phyloP scores from a whole-genome alignment of 1,284 basidiomycete genomes.

The Ceratobasidium sp. region DNA sequence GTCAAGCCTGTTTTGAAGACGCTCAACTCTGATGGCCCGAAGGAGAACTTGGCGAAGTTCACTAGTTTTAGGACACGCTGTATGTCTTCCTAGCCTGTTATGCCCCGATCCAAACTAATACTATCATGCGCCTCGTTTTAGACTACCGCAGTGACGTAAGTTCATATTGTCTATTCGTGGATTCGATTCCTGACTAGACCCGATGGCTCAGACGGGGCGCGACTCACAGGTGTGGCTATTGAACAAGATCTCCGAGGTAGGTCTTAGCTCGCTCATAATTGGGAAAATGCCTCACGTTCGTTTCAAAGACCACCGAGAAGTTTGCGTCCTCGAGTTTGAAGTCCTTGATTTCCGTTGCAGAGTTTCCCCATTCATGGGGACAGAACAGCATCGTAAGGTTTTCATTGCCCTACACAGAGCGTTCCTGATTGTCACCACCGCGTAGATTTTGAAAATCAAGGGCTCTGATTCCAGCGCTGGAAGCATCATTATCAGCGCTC shows the following conservation, averaged over 20 bases:
- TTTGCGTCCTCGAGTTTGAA: conserved; percentile 67
- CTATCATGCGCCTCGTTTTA: conserved; percentile 50
- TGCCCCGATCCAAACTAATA: not conserved
- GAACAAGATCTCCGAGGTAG: conserved; percentile 73
- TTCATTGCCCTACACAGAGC: conserved; percentile 54
- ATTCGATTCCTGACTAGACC: conserved; percentile 42
- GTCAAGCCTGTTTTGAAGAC: conserved; percentile 71
- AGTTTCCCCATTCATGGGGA: conserved; percentile 91
- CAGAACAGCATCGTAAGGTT: conserved; percentile 85
- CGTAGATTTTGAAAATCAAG: conserved; percentile 75
- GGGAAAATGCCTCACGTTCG: conserved; percentile 43
- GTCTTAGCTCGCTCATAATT: conserved; percentile 45
- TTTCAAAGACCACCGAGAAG: conserved; percentile 69
- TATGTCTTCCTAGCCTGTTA: conserved; percentile 55
- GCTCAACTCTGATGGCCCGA: conserved; percentile 72
- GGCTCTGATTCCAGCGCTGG: conserved; percentile 69
- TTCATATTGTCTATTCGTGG: conserved; percentile 45
- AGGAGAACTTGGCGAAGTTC: conserved; percentile 76
- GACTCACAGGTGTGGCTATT: conserved; percentile 88
- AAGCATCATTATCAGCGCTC: conserved; percentile 79
- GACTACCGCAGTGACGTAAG: conserved; percentile 82
- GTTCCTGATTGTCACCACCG: conserved; percentile 41
- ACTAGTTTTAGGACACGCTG: conserved; percentile 77
- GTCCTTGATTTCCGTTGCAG: conserved; percentile 71
- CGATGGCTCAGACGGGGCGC: conserved; percentile 68